These are phyloP conservation scores for Xerocomellus chrysenteron DNA, from an alignment of 768 basidiomycete genomes.

Conservation along the genomic window DNA sequence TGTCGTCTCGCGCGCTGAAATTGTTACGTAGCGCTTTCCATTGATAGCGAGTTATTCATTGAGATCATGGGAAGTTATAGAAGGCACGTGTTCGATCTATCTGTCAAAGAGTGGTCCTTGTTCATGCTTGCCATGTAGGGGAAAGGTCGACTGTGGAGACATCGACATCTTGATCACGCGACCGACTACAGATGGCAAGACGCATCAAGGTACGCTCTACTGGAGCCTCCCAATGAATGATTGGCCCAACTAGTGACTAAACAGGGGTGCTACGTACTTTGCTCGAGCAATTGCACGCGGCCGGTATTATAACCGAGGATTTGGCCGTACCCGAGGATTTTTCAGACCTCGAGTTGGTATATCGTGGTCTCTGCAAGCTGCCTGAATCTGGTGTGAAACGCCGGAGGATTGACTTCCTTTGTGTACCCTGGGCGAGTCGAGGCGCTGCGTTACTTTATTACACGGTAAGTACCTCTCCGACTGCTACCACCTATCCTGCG, in stretches of 20 bases:
- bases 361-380: constrained; percentile 76
- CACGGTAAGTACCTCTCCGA: constrained; percentile 53
- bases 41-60: constrained; percentile 71
- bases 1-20: background rate
- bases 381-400: constrained; percentile 47
- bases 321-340: constrained; percentile 69
- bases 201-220: constrained; percentile 58
- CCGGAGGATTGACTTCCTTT: constrained; percentile 82
- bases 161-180: constrained; percentile 90
- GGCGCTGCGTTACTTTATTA: constrained; percentile 93
- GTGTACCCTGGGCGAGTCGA: constrained; percentile 72
- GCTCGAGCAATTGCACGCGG: constrained; percentile 52
- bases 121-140: constrained; percentile 41
- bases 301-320: constrained; percentile 76
- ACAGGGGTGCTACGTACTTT: constrained; percentile 63
- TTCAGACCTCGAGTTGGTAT: constrained; percentile 68
- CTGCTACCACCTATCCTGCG: background rate
- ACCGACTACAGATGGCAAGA: constrained; percentile 64
- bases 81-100: constrained; percentile 41
- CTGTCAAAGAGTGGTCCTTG: background rate
- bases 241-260: background rate
- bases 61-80: constrained; percentile 94
- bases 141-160: constrained; percentile 82
- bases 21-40: constrained; percentile 51
- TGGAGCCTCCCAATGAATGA: background rate